Percentiles rank a stretch among this genome's conserved stretches.
phyloP scores from a whole-genome alignment of 2,329 filamentous ascomycete genomes.

The Colletotrichum gloeosporioides region DNA sequence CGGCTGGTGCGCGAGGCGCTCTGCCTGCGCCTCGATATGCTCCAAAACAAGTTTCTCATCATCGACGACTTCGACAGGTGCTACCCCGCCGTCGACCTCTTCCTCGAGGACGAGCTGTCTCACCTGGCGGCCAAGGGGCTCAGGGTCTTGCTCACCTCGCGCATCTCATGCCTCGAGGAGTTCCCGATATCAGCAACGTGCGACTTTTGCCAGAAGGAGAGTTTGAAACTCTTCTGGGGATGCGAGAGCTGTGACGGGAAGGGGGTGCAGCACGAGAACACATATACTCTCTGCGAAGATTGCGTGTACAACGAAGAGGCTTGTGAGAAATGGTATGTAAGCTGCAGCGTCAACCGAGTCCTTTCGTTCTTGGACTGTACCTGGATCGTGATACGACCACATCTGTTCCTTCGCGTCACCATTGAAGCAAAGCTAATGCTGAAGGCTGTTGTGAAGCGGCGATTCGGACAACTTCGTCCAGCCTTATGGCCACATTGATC shows the following conservation, averaged over 20 bases:
- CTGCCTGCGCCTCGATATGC: neutral
- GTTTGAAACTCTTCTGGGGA: neutral
- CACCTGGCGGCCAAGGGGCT: neutral
- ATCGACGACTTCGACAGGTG: slow-evolving; percentile 6
- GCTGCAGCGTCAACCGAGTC: neutral
- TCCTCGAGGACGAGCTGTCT: slow-evolving; percentile 4
- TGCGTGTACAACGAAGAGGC: neutral
- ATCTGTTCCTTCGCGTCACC: fast-evolving
- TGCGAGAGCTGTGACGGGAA: neutral
- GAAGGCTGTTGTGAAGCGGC: neutral
- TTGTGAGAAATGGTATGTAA: neutral
- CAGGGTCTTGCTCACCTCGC: neutral
- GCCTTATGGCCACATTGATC: neutral
- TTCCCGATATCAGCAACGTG: neutral
- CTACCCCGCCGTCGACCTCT: neutral
- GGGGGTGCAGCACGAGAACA: neutral
- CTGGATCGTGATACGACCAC: fast-evolving
- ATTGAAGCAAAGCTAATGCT: neutral
- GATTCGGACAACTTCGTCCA: neutral
- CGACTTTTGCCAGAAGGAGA: neutral
- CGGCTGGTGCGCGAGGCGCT: neutral
- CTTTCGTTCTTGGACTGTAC: neutral
- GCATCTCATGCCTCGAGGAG: neutral
- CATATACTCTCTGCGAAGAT: neutral
- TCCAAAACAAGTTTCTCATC: neutral